Evolutionary conservation across 1,284 basidiomycete genomes (phyloP), one percentile per base, ranked within the genome.

Genomic region (Porodaedalea pini): DNA sequence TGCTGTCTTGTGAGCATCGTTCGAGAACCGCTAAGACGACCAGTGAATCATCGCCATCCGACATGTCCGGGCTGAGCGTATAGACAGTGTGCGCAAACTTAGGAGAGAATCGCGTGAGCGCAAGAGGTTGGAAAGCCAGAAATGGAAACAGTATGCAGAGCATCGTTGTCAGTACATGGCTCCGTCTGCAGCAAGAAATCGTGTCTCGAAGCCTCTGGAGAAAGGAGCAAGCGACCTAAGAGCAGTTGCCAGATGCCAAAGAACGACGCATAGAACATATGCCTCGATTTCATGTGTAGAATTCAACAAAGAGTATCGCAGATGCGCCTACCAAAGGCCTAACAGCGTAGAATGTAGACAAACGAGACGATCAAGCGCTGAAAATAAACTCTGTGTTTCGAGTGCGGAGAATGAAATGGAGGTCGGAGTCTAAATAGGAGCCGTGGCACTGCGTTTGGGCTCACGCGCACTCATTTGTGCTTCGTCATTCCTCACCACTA

Each of bases 31-130:
- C 57, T 7, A 66, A 32, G 47, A 71, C 69, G 4, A 68, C 67
- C 6, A 66, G 67, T 11, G 67, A 64, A 45, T 71, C 70, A 51
- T 72, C 70, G 13, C 64, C 62, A n/a, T 66, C 69, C 51, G 69
- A 63, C 7, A 51, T 17, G 29, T 60, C 64, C 4, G 70, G 64
- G 39, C 56, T 57, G 37, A 70, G 61, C 6, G 62, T 65, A 48
- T 69, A 71, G 31, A 63, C 59, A 19, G 31, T 60, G 2, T 13
- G 3, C 11, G 25, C 45, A 31, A 15, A 17, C 45, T 29, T 10
- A n/a, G 45, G 45, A 27, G 29, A 27, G n/a, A 47, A 47, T 15
- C 23, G 25, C 6, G 45, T 27, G 15, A 47, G 25, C 5, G 10
- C 15, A 13, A n/a, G 8, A 11, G 25, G 10, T 11, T 47, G 27